Percentiles rank a stretch among this genome's conserved stretches.
Evolutionary conservation across 1,284 basidiomycete species (phyloP).

Genomic region (Cutaneotrichosporon mucoides): DNA sequence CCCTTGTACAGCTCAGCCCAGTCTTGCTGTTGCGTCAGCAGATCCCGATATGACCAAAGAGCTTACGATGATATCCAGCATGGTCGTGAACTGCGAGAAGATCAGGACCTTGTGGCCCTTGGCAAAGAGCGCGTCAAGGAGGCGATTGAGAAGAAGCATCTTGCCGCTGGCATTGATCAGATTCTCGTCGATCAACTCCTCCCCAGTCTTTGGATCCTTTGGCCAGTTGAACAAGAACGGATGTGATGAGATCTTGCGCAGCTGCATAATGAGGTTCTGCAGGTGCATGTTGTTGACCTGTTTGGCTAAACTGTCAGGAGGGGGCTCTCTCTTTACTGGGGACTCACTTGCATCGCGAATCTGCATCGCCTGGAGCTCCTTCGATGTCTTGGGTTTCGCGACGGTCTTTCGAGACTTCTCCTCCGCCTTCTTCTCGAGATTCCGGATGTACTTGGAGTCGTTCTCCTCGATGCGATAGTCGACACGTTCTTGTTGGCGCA

Average conservation of each 20-base stretch:
- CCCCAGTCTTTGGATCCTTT: constrained; percentile 59
- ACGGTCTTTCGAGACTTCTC: constrained; percentile 25
- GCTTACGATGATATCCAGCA: constrained; percentile 85
- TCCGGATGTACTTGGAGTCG: constrained; percentile 66
- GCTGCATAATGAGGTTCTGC: constrained; percentile 91
- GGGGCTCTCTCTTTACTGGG: too few species aligned
- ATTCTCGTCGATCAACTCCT: constrained; percentile 64
- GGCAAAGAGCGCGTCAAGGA: constrained; percentile 78
- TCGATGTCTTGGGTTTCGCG: constrained; percentile 38
- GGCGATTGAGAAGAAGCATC: constrained; percentile 89
- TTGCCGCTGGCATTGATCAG: constrained; percentile 85
- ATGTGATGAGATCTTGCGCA: constrained; percentile 81
- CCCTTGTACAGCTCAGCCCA: constrained; percentile 79
- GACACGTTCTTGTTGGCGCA: constrained; percentile 23
- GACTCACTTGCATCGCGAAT: constrained; percentile 60
- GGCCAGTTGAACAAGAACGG: constrained; percentile 93
- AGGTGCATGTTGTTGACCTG: constrained; percentile 86
- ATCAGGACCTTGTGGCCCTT: constrained; percentile 83
- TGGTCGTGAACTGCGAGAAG: constrained; percentile 91
- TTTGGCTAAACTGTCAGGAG: constrained; percentile 56
- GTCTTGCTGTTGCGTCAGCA: constrained; percentile 54
- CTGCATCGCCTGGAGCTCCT: constrained; percentile 53
- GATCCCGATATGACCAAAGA: background rate
- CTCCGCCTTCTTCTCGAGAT: constrained; percentile 51
- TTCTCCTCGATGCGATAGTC: constrained; percentile 57